A percentile compares a stretch with the other conserved stretches of the same genome.
These are phyloP conservation scores for Phaffomyces thermotolerans DNA, from an alignment of 805 yeast genomes.

Conservation along the genomic window DNA sequence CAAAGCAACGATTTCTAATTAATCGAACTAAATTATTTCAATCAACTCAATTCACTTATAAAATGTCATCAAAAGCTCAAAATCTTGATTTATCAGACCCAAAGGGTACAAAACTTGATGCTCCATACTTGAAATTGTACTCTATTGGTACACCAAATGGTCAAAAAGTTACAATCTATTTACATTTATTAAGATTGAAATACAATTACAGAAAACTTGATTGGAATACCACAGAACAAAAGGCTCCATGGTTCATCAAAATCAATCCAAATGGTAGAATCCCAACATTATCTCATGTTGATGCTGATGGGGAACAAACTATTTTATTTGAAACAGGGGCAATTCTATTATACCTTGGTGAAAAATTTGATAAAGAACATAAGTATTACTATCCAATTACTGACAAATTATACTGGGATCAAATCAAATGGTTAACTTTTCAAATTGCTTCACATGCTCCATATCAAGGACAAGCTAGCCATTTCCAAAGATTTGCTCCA, in stretches of 20 bases:
- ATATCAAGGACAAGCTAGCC: slow-evolving; percentile 32
- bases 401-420: slow-evolving; percentile 40
- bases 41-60: too few species aligned
- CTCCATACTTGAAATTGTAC: slow-evolving; percentile 38
- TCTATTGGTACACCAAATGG: slow-evolving; percentile 34
- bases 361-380: slow-evolving; percentile 48
- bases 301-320: slow-evolving; percentile 31
- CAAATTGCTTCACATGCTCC: slow-evolving; percentile 55
- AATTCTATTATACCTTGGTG: slow-evolving; percentile 48
- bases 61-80: too few species aligned
- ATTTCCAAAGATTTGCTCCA: neutral
- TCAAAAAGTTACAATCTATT: slow-evolving; percentile 29
- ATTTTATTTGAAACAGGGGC: slow-evolving; percentile 55
- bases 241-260: slow-evolving; percentile 44
- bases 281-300: slow-evolving; percentile 40
- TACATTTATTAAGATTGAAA: slow-evolving; percentile 27
- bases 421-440: slow-evolving; percentile 45
- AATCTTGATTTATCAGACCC: neutral
- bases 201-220: slow-evolving; percentile 19
- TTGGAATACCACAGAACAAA: slow-evolving; percentile 32
- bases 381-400: slow-evolving; percentile 31
- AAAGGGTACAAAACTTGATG: slow-evolving; percentile 12
- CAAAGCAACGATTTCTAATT: too few species aligned
- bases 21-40: too few species aligned
- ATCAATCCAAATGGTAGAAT: slow-evolving; percentile 56